These are phyloP conservation scores for Alternaria dauci DNA, from an alignment of 2,329 filamentous ascomycete genomes.

Conservation along the genomic window DNA sequence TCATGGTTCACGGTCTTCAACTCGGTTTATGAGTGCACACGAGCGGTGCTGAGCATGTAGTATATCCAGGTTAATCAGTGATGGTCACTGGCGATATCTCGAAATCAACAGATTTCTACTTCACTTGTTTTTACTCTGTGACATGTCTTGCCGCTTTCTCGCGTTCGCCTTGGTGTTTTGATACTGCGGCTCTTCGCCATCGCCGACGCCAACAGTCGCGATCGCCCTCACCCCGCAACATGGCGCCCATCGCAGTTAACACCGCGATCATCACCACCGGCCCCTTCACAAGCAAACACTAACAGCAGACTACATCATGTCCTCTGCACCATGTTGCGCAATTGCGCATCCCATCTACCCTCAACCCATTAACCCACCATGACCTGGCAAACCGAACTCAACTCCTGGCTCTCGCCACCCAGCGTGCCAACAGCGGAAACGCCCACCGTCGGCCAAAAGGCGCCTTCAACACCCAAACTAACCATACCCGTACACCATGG, in stretches of 20 bases:
- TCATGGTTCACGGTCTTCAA: constrained; percentile 49
- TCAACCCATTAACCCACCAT: constrained; percentile 26
- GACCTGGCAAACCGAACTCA: constrained; percentile 53
- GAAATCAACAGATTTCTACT: constrained; percentile 45
- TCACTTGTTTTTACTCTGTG: constrained; percentile 13
- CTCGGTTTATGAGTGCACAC: constrained; percentile 48
- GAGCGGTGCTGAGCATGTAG: constrained; percentile 50
- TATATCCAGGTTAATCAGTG: constrained; percentile 51
- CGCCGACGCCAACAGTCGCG: no score
- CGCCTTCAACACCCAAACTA: constrained; percentile 64
- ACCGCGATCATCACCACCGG: not conserved
- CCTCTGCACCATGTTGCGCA: not conserved
- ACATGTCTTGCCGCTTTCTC: no score
- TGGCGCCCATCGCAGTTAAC: not conserved
- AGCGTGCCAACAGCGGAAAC: constrained; percentile 47
- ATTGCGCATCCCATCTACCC: not conserved
- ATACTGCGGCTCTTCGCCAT: no score
- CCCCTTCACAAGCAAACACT: not conserved
- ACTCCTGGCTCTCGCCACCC: constrained; percentile 53
- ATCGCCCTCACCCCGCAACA: no score
- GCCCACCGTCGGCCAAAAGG: constrained; percentile 64
- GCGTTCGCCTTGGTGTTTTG: not conserved
- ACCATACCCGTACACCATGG: constrained; percentile 58
- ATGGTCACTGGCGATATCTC: constrained; percentile 45
- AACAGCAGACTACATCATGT: not conserved